Evolutionary conservation across 179 eudicot species (phyloP), one percentile per base, ranked within the genome.

Genomic region (Patellifolia procumbens): DNA sequence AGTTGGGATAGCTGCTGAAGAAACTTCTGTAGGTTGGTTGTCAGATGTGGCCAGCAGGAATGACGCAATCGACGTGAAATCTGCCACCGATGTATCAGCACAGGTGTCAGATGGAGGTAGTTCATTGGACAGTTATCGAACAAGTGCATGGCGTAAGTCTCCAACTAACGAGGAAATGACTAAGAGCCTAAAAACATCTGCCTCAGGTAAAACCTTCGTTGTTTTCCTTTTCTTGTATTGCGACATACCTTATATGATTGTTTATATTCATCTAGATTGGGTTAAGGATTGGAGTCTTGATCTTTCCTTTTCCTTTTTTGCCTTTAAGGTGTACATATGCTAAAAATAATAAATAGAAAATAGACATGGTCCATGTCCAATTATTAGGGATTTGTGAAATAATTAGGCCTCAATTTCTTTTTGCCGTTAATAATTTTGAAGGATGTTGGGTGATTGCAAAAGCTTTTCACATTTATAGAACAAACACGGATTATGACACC

Each of bases 1-100:
- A 79, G 91, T 90, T 42, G 86, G 97, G 61, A 93, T 90, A 63
- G 97, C 94, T 56, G 97, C 92, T 59, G 99, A 95, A 83, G 99
- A 91, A 35, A 76, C 88, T 62, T 85, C 96, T 62, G 43, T 86
- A 42, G 85, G 86, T 70, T 89, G 93, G 92, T 61, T 81, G 71
- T 85, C 89, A 81, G 89, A 86, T 81, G 86, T 87, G 39, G 80
- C 84, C 34, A 74, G 89, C 63, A 82, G 89, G 75, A 84, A 85
- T 77, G 89, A 87, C 77, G 70, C 83, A 22, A 63, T 86, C 72
- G 97, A 86, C 16, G 64, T 77, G 62, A 95, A 95, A 84, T 91
- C 91, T 77, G 78, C 82, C 26, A 86, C 93, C 11, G 88, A 90
- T 76, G 82, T 85, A 34, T 89, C 97, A 66, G 78, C 89, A 37